These are phyloP conservation scores for Eutrema salsugineum DNA, from an alignment of 441 rosid genomes.

Conservation along the genomic window DNA sequence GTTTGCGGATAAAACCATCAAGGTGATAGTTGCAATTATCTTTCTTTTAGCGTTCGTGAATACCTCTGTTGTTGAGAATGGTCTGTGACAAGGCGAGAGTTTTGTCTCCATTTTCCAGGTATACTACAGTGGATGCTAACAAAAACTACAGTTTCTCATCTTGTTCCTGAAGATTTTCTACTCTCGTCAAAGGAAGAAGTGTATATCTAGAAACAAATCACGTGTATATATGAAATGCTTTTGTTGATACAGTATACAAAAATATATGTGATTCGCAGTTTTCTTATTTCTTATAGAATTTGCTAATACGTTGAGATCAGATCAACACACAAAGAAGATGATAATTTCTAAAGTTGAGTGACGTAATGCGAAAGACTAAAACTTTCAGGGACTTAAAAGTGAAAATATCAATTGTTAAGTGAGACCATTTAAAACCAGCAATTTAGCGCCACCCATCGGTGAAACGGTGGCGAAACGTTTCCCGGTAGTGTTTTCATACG, in stretches of 20 bases:
- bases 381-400: neutral
- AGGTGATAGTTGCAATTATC: slow-evolving; percentile 39
- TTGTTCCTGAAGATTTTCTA: neutral
- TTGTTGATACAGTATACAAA: neutral
- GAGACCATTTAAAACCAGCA: neutral
- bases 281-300: neutral
- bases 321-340: neutral
- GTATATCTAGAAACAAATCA: neutral
- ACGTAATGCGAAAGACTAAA: neutral
- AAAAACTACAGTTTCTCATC: neutral
- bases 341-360: neutral
- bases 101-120: slow-evolving; percentile 23
- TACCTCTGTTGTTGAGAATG: neutral
- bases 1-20: slow-evolving; percentile 57
- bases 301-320: neutral
- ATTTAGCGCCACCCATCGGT: slow-evolving; percentile 5
- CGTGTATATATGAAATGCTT: neutral
- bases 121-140: slow-evolving; percentile 21
- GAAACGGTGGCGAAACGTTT: neutral
- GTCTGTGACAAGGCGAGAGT: neutral
- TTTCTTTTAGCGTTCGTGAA: neutral
- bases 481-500: neutral
- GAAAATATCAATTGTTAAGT: neutral
- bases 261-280: neutral
- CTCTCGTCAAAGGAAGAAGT: neutral